Conservation (phyloP, 192 early-diverging fungal species). For the Coemansia sp. region DNA sequence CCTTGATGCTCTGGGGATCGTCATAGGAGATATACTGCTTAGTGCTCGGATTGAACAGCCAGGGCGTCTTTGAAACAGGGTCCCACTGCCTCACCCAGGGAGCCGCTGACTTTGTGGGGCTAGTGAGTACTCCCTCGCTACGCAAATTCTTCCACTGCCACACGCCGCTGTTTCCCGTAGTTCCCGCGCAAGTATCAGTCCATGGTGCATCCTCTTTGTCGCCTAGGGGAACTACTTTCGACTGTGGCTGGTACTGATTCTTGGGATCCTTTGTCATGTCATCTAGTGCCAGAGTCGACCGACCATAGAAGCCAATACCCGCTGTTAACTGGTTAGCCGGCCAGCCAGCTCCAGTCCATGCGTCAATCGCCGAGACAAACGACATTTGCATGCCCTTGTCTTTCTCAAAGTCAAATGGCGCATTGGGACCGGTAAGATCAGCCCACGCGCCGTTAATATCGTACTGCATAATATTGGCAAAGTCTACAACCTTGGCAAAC, state of each 20-base stretch:
- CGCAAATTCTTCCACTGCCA: constrained; percentile 66
- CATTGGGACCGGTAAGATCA: constrained; percentile 61
- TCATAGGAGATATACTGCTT: constrained; percentile 70
- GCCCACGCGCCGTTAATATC: constrained; percentile 64
- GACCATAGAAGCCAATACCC: constrained; percentile 68
- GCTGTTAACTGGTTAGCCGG: constrained; percentile 63
- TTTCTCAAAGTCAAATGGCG: constrained; percentile 52
- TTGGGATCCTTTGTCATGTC: constrained; percentile 33
- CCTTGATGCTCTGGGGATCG: constrained; percentile 60
- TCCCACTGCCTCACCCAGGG: constrained; percentile 70
- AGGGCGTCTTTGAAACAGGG: constrained; percentile 62
- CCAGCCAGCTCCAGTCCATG: constrained; percentile 63
- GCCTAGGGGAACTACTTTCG: constrained; percentile 38
- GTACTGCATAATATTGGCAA: constrained; percentile 72
- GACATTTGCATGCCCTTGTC: constrained; percentile 43
- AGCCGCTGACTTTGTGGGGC: constrained; percentile 23
- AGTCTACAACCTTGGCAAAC: constrained; percentile 65
- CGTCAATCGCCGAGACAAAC: constrained; percentile 56
- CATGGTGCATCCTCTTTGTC: constrained; percentile 58
- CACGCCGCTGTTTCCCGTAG: constrained; percentile 52
- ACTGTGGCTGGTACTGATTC: constrained; percentile 33
- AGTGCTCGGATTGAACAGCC: constrained; percentile 66
- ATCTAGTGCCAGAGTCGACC: constrained; percentile 39
- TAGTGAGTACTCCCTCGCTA: constrained; percentile 50
- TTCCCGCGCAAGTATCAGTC: constrained; percentile 51